These are phyloP conservation scores for Cytospora mali DNA, from an alignment of 2,329 filamentous ascomycete species.

Conservation along the genomic window DNA sequence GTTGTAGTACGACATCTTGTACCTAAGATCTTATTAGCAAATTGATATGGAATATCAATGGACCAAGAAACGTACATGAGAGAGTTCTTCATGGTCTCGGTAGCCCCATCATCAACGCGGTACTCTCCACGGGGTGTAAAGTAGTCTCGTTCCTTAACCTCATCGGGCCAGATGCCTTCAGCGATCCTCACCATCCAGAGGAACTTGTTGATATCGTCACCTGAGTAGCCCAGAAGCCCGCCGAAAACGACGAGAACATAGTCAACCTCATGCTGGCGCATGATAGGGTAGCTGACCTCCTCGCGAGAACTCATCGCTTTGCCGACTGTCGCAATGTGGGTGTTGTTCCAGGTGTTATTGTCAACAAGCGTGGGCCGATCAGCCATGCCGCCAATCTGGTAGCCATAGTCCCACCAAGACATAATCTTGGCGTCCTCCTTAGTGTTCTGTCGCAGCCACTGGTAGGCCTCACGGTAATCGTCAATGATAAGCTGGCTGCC, in stretches of 20 bases:
- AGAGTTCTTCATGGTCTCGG: conserved; percentile 97
- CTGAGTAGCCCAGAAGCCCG: conserved; percentile 92
- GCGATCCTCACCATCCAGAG: conserved; percentile 99
- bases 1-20: conserved; percentile 99
- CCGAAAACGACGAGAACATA: conserved; percentile 98
- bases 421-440: conserved; percentile 94
- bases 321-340: conserved; percentile 96
- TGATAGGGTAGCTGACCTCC: conserved; percentile 97
- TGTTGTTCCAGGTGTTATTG: conserved; percentile 99
- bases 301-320: conserved; percentile 98
- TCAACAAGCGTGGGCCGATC: conserved; percentile 95
- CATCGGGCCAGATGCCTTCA: conserved; percentile 99
- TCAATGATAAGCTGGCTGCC: conserved; percentile 98
- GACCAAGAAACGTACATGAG: conserved; percentile 73
- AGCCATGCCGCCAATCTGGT: conserved; percentile 99
- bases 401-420: conserved; percentile 99
- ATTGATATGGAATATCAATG: conserved; percentile 8
- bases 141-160: conserved; percentile 95
- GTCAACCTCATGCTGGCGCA: conserved; percentile 97
- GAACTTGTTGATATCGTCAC: conserved; percentile 99
- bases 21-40: conserved; percentile 61
- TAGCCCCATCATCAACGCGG: conserved; percentile 88
- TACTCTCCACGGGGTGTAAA: conserved; percentile 95
- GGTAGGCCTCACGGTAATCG: conserved; percentile 98
- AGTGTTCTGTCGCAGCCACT: conserved; percentile 98